Evolutionary conservation across 805 yeast species (phyloP).

Genomic region (Spathaspora arborariae): DNA sequence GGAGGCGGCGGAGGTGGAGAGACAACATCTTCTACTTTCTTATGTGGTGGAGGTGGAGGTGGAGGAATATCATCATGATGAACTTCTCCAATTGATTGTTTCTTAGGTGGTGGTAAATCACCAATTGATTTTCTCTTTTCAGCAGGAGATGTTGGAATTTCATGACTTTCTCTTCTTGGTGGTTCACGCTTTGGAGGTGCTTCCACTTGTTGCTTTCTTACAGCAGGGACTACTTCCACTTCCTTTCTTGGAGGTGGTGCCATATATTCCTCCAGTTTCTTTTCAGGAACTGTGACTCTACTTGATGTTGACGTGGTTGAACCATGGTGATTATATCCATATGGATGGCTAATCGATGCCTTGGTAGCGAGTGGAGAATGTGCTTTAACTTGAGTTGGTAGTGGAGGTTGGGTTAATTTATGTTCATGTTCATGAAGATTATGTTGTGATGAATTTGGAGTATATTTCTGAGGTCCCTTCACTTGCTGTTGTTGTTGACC

Average conservation of each 20-base stretch:
- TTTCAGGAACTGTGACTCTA: not conserved
- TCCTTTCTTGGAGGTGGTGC: not conserved
- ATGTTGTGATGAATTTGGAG: constrained; percentile 3
- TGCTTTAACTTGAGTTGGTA: not conserved
- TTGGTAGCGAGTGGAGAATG: constrained; percentile 1
- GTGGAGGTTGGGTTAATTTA: not conserved
- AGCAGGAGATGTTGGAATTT: not conserved
- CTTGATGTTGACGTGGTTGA: not conserved
- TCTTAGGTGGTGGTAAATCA: not conserved
- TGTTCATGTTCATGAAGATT: constrained; percentile 1
- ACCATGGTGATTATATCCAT: not conserved
- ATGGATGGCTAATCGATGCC: constrained; percentile 1
- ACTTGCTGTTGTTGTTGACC: not conserved
- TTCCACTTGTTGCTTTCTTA: too few species aligned
- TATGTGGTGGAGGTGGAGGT: not conserved
- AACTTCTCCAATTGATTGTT: not conserved
- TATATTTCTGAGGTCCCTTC: not conserved
- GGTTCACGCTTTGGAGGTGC: constrained; percentile 4
- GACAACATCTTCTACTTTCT: not conserved
- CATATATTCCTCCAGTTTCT: too few species aligned
- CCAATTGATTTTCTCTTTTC: not conserved
- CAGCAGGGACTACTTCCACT: too few species aligned
- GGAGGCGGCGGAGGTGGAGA: not conserved
- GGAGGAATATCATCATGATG: not conserved
- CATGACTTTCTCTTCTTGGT: not conserved